phyloP scores from a whole-genome alignment of 371 early-diverging fungal species.

The Saksenaea oblongispora region DNA sequence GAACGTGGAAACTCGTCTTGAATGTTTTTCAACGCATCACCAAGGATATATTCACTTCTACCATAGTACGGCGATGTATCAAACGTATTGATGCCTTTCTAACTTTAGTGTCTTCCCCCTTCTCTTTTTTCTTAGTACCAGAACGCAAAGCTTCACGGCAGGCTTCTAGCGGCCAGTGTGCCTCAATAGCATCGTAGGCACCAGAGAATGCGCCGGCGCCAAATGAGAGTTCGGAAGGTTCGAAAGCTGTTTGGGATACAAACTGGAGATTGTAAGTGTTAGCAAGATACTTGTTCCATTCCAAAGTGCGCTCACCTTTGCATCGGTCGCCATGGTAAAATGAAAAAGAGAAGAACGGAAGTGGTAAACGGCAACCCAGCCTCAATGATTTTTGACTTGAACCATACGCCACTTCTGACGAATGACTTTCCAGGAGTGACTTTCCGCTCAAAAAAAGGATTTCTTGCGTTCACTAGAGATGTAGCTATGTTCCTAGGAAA shows the following conservation, averaged over 20 bases:
- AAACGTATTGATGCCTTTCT: slow-evolving; percentile 65
- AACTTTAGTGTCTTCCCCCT: neutral
- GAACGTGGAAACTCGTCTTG: slow-evolving; percentile 60
- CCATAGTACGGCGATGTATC: slow-evolving; percentile 85
- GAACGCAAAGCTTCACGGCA: slow-evolving; percentile 50
- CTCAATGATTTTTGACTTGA: too few relatives aligned
- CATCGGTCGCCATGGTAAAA: neutral
- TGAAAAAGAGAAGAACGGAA: too few relatives aligned
- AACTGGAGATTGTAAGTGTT: slow-evolving; percentile 1
- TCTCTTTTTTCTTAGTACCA: slow-evolving; percentile 20
- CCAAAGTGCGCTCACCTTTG: neutral
- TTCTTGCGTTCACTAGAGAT: too few relatives aligned
- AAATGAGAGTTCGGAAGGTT: slow-evolving; percentile 49
- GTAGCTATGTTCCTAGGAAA: too few relatives aligned
- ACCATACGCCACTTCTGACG: too few relatives aligned
- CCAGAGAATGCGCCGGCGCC: slow-evolving; percentile 62
- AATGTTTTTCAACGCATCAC: slow-evolving; percentile 60
- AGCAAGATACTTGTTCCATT: neutral
- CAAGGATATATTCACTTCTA: slow-evolving; percentile 70
- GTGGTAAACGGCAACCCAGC: too few relatives aligned
- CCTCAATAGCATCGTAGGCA: slow-evolving; percentile 52
- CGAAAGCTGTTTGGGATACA: slow-evolving; percentile 41
- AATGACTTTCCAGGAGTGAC: too few relatives aligned
- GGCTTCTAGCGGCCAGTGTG: slow-evolving; percentile 51
- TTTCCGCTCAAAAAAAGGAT: too few relatives aligned